These are phyloP conservation scores for Pseudocercospora fuligena DNA, from an alignment of 2,329 filamentous ascomycete genomes.

Conservation along the genomic window DNA sequence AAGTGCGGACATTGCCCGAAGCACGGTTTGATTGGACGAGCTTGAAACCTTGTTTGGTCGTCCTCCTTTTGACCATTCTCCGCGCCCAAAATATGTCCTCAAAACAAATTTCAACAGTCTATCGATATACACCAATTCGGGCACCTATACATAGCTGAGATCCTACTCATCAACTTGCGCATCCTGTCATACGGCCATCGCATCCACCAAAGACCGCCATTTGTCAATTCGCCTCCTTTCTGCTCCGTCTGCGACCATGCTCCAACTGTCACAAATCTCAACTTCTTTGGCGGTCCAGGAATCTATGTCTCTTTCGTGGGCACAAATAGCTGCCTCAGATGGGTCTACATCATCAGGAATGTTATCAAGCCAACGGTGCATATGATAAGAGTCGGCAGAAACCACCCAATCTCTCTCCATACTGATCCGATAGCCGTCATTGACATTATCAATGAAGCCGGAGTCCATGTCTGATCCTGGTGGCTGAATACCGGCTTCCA, in stretches of 20 bases:
- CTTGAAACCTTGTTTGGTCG: no score
- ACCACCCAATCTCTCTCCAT: constrained; percentile 17
- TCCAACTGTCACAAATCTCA: constrained; percentile 29
- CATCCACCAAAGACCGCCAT: constrained; percentile 16
- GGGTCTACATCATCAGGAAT: constrained; percentile 7
- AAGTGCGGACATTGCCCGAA: not conserved
- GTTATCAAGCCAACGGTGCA: constrained; percentile 13
- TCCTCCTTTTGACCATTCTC: no score
- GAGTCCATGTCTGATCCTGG: constrained; percentile 18
- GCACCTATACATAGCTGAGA: no score
- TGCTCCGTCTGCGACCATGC: constrained; percentile 28
- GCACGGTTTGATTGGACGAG: no score
- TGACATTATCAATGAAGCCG: constrained; percentile 26
- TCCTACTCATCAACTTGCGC: no score
- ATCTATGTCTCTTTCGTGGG: not conserved
- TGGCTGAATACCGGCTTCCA: constrained; percentile 12
- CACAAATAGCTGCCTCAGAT: not conserved
- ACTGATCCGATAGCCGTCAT: constrained; percentile 25
- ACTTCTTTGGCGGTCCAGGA: constrained; percentile 24
- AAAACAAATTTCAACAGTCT: no score
- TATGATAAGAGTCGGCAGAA: not conserved
- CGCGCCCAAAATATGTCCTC: no score
- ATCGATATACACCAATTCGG: no score
- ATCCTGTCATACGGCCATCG: no score
- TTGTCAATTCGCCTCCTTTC: constrained; percentile 28